Evolutionary conservation across 2,329 filamentous ascomycete species (phyloP).

Genomic region (Leptographium procerum): DNA sequence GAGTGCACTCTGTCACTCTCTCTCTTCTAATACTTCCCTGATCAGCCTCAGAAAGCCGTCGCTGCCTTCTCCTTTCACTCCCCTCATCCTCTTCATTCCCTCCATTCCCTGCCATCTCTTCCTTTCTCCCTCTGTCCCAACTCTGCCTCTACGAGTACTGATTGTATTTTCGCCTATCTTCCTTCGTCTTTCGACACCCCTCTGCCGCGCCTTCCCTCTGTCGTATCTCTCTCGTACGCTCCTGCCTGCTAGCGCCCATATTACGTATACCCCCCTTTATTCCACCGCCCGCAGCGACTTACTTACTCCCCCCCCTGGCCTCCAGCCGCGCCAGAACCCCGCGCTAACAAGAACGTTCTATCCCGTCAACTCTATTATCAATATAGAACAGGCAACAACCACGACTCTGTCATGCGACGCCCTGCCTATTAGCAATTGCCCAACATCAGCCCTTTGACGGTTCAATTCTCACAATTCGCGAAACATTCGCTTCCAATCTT

Average conservation of each 20-base stretch:
- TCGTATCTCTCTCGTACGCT: not conserved
- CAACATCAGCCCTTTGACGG: constrained; percentile 1
- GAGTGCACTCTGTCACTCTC: too few species aligned
- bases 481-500: not conserved
- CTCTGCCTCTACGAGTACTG: not conserved
- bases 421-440: constrained; percentile 5
- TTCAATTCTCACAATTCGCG: not conserved
- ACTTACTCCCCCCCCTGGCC: not conserved
- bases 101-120: not conserved
- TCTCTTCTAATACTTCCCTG: too few species aligned
- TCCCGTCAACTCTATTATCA: constrained; percentile 11
- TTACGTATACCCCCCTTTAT: constrained; percentile 5
- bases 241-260: not conserved
- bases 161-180: too few species aligned
- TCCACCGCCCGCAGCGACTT: not conserved
- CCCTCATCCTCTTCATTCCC: not conserved
- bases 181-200: not conserved
- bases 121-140: not conserved
- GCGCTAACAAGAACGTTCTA: constrained; percentile 8
- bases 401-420: constrained; percentile 11
- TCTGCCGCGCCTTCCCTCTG: not conserved
- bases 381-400: constrained; percentile 13
- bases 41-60: not conserved
- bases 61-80: not conserved
- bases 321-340: constrained; percentile 8